Evolutionary conservation across 768 basidiomycete species (phyloP).

Genomic region (Kwoniella heveanensis): DNA sequence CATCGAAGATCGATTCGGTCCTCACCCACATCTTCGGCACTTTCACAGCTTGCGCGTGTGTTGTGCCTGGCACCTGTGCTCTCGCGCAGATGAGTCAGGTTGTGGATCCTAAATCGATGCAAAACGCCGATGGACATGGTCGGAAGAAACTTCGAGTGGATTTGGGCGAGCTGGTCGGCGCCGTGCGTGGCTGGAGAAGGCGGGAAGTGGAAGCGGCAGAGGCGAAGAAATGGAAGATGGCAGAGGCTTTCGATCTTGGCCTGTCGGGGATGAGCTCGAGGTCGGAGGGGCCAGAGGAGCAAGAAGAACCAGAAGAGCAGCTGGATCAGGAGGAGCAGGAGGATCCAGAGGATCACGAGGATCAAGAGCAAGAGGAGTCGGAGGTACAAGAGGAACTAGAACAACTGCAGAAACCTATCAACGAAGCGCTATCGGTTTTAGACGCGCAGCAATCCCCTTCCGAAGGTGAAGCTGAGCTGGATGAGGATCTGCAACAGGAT

Average conservation of each 20-base stretch:
- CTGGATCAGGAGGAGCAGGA: too few species aligned
- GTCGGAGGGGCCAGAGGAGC: neutral
- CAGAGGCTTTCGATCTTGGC: conserved; percentile 9
- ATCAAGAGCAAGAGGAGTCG: too few species aligned
- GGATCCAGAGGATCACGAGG: too few species aligned
- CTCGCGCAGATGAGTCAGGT: conserved; percentile 50
- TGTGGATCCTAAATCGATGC: conserved; percentile 34
- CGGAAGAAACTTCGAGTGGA: conserved; percentile 33
- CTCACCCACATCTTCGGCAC: conserved; percentile 49
- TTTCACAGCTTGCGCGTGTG: conserved; percentile 54
- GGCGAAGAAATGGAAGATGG: conserved; percentile 24
- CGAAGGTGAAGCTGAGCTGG: too few species aligned
- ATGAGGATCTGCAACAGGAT: too few species aligned
- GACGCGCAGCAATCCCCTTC: too few species aligned
- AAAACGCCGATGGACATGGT: conserved; percentile 20
- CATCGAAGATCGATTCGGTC: conserved; percentile 41
- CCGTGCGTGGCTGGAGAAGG: conserved; percentile 51
- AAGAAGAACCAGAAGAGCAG: too few species aligned
- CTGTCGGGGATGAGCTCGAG: conserved; percentile 15
- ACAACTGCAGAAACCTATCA: too few species aligned
- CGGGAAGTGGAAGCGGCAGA: conserved; percentile 46
- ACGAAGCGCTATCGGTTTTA: too few species aligned
- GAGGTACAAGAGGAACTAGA: too few species aligned
- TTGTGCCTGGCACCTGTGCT: conserved; percentile 45
- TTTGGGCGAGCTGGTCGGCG: conserved; percentile 50